Evolutionary conservation across 768 basidiomycete genomes (phyloP).

Genomic region (Lepiota brunneoincarnata): DNA sequence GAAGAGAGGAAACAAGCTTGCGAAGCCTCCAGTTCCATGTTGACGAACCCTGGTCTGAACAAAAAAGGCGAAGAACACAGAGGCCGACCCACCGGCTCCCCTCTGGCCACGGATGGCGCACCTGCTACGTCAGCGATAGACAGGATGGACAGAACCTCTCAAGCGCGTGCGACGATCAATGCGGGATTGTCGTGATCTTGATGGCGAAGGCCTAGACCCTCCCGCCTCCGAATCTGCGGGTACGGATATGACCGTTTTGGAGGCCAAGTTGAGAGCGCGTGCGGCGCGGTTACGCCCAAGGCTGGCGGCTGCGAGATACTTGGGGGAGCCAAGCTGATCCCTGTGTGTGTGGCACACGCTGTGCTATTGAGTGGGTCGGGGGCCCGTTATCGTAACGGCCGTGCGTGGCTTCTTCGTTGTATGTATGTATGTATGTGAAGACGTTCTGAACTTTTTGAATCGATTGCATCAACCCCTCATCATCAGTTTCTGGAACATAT

Average conservation of each 20-base stretch:
- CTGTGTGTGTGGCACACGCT: neutral
- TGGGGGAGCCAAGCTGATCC: neutral
- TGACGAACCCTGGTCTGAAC: neutral
- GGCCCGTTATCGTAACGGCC: conserved; percentile 23
- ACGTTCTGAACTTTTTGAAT: neutral
- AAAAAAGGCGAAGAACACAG: conserved; percentile 2
- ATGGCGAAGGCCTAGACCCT: conserved; percentile 15
- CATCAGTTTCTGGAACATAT: neutral
- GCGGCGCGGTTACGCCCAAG: conserved; percentile 47
- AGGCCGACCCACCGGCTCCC: neutral
- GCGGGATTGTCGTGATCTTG: conserved; percentile 9
- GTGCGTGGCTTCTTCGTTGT: neutral
- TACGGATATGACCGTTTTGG: conserved; percentile 28
- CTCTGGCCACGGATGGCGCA: neutral
- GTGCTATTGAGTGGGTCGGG: conserved; percentile 9
- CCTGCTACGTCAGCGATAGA: conserved; percentile 7
- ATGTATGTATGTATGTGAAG: neutral
- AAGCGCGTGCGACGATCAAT: conserved; percentile 8
- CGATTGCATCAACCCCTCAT: neutral
- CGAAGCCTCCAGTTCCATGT: conserved; percentile 3
- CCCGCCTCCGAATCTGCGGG: conserved; percentile 12
- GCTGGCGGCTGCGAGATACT: conserved; percentile 42
- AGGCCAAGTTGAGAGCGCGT: conserved; percentile 44
- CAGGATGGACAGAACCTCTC: conserved; percentile 16
- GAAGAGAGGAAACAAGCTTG: conserved; percentile 36